Percentiles rank a stretch among this genome's conserved stretches.
Evolutionary conservation across 768 basidiomycete species (phyloP).

Genomic region (Suillus clintonianus): DNA sequence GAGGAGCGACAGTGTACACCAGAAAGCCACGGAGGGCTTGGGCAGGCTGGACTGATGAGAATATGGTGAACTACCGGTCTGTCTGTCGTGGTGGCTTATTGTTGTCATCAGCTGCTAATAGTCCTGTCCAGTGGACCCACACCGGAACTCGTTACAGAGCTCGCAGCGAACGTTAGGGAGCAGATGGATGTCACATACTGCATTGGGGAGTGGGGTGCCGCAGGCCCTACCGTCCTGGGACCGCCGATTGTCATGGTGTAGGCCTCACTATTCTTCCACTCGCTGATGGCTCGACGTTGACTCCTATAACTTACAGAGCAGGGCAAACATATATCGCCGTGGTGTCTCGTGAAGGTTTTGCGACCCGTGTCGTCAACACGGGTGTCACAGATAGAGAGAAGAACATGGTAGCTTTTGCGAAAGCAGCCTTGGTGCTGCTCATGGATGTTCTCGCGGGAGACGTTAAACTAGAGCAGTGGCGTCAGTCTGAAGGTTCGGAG

Average conservation of each 20-base stretch:
- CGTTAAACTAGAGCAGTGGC: conserved; percentile 6
- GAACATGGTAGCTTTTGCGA: conserved; percentile 23
- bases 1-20: conserved; percentile 20
- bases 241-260: conserved; percentile 8
- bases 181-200: conserved; percentile 16
- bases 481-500: not conserved
- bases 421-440: conserved; percentile 14
- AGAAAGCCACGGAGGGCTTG: conserved; percentile 11
- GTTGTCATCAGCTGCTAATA: not conserved
- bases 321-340: conserved; percentile 11
- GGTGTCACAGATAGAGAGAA: conserved; percentile 13
- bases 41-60: conserved; percentile 21
- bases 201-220: conserved; percentile 19
- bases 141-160: conserved; percentile 14
- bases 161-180: conserved; percentile 14
- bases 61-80: conserved; percentile 13
- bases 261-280: not conserved
- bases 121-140: conserved; percentile 16
- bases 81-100: not conserved
- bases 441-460: conserved; percentile 15
- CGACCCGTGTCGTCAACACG: conserved; percentile 14
- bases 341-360: conserved; percentile 10
- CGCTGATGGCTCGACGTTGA: not conserved
- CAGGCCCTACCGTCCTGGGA: conserved; percentile 17
- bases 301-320: not conserved